Percentiles rank a stretch among this genome's conserved stretches.
Evolutionary conservation across 805 yeast genomes (phyloP).

Genomic region (Pichia cabralensis): DNA sequence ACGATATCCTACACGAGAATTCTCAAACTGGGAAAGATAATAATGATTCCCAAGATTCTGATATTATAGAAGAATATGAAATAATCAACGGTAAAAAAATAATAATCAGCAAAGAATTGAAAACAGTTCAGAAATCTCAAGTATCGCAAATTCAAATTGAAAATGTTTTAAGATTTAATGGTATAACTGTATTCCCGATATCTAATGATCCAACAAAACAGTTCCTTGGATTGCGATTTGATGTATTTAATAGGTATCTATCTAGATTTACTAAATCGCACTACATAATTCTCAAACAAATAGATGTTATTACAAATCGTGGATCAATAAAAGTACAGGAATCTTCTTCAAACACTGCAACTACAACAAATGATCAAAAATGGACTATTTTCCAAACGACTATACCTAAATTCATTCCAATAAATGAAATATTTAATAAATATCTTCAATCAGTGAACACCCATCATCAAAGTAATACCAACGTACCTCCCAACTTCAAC

Average conservation of each 20-base stretch:
- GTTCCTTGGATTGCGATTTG: slow-evolving; percentile 42
- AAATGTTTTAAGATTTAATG: slow-evolving; percentile 38
- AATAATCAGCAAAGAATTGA: not conserved
- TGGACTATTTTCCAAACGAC: slow-evolving; percentile 28
- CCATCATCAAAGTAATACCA: slow-evolving; percentile 2
- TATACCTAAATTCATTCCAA: slow-evolving; percentile 24
- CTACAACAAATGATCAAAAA: too few relatives aligned
- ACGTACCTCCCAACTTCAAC: too few relatives aligned
- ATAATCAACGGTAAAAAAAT: slow-evolving; percentile 4
- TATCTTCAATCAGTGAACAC: slow-evolving; percentile 13
- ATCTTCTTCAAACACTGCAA: too few relatives aligned
- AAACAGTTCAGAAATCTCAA: not conserved
- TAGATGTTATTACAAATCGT: too few relatives aligned
- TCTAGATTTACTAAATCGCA: slow-evolving; percentile 32
- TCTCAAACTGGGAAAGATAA: too few relatives aligned
- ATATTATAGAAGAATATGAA: slow-evolving; percentile 16
- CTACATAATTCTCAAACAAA: slow-evolving; percentile 33
- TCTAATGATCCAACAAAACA: slow-evolving; percentile 20
- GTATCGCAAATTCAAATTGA: slow-evolving; percentile 30
- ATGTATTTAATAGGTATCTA: slow-evolving; percentile 25
- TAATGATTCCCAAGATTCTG: too few relatives aligned
- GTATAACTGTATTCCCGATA: slow-evolving; percentile 43
- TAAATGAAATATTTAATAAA: slow-evolving; percentile 15
- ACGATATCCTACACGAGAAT: too few relatives aligned
- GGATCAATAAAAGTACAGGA: too few relatives aligned